Evolutionary conservation across 768 basidiomycete genomes (phyloP).

Genomic region (Cubamyces sp.): DNA sequence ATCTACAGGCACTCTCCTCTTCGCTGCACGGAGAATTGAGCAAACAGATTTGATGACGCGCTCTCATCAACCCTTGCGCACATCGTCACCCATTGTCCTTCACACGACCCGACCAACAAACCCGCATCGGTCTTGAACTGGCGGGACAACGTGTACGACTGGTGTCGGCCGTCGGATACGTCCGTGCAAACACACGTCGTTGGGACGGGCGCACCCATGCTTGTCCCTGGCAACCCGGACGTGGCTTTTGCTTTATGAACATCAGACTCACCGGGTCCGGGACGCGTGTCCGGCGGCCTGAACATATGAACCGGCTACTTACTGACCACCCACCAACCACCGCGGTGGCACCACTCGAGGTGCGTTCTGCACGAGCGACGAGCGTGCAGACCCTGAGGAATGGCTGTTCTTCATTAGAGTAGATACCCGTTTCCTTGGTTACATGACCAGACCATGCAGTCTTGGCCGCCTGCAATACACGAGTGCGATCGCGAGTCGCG

Average conservation of each 20-base stretch:
- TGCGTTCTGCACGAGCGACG: too few relatives aligned
- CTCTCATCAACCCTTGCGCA: neutral
- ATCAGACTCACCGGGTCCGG: conserved; percentile 1
- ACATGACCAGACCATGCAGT: neutral
- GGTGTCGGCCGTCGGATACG: too few relatives aligned
- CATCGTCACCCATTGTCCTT: neutral
- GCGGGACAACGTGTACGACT: too few relatives aligned
- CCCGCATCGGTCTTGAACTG: neutral
- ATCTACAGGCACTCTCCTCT: conserved; percentile 21
- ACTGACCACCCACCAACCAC: too few relatives aligned
- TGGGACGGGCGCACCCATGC: neutral
- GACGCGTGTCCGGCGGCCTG: neutral
- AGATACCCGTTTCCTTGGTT: conserved; percentile 1
- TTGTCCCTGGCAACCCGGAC: conserved; percentile 6
- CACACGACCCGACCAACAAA: neutral
- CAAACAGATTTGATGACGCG: neutral
- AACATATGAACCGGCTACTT: neutral
- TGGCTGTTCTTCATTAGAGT: conserved; percentile 1
- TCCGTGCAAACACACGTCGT: too few relatives aligned
- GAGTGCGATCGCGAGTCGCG: neutral
- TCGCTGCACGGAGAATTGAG: neutral
- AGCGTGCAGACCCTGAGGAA: neutral
- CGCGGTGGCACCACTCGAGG: too few relatives aligned
- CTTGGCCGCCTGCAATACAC: neutral
- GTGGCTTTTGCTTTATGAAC: neutral